Evolutionary conservation across 495 filamentous ascomycete genomes (phyloP), one percentile per base, ranked within the genome.

Genomic region (Penicillium pancosmium): DNA sequence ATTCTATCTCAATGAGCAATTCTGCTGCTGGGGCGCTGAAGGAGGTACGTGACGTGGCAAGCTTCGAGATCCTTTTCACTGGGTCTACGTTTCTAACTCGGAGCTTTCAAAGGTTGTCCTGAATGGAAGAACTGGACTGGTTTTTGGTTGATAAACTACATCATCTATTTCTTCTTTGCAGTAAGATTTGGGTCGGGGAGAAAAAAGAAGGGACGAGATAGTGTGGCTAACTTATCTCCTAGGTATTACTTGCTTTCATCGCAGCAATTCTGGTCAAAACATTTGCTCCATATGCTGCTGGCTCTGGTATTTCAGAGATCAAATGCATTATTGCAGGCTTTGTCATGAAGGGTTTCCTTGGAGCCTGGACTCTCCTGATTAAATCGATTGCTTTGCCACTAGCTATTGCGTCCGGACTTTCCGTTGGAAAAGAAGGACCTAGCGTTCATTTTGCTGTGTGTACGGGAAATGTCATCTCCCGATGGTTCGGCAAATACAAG

Each of bases 271-370:
- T 98, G 15, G 94, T 98, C 69, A 96, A 92, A 70, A 87, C 87
- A 1, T 98, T 95, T 73, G 92, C 94, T 11, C 95, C 94, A 13
- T 98, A 98, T 71, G 95, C 94, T 12, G 95, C 94, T 33, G 94
- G 94, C 31, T 97, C 93, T 21, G 94, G 94, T 49, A 98, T 98
- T 56, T 97, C 93, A 25, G 94, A 98, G 77, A 98, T 98, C 77
- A 98, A 98, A 75, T 98, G 94, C 74, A 98, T 98, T 64, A 96
- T 98, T 66, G 93, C 93, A 6, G 94, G 94, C n/a, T 98, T 98
- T 64, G 90, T 98, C 56, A 98, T 98, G 94, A 97, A 98, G 71
- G 94, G 94, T 7, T 98, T 98, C 67, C 81, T 98, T 41, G 91
- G 94, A 33, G 89, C 88, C 61, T 91, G 91, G 88, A 98, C 94